Base-by-base conservation (phyloP, 2,329 filamentous ascomycete genomes). In the Tetracladium maxilliforme region DNA sequence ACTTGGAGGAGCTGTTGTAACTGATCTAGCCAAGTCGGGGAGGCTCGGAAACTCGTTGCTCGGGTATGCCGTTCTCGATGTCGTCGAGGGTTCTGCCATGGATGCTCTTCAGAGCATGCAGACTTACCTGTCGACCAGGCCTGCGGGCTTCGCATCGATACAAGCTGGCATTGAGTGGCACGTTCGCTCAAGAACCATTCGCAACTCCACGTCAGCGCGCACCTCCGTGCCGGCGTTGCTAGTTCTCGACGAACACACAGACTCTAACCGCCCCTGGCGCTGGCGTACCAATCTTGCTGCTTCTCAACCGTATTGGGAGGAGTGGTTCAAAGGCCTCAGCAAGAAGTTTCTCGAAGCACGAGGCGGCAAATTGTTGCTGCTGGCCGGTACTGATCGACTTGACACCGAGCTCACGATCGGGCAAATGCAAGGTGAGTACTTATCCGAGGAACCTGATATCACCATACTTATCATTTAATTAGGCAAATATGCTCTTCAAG, bases 101-200 rank as follows among this genome's bases (percentile, higher is more conserved):
- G 90, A 95, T 47, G 87, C 90, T 4, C 61, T 98, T 26, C 74
- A 84, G 48, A 86, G 79, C 49, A 98, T 98, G 90, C 78, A 90
- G 37, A 78, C 75, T 4, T 94, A 94, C 48, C 64, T 98, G 12
- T 74, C 79, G 2, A 84, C 76, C 5, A 67, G 90, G 13, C 90
- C 90, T 0, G 58, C 61, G 7, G 70, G 73, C 3, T 98, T 98
- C 41, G 58, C 70, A n/a, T 77, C 71, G 9, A 39, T 93, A 11
- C 64, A 78, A 34, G 69, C 78, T 4, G 87, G 77, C 6, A 83
- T 98, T 36, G 82, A 92, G 41, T 98, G 90, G 90, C 90, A 98
- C 47, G 70, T 84, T 14, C 74, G 86, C 21, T 84, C 82, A 8
- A 70, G 90, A 22, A 94, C 87, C 9, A 67, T 98, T 35, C 70